Evolutionary conservation across 208 protist genomes (phyloP), one percentile per base, ranked within the genome.

Genomic region (Angomonas ambiguus): DNA sequence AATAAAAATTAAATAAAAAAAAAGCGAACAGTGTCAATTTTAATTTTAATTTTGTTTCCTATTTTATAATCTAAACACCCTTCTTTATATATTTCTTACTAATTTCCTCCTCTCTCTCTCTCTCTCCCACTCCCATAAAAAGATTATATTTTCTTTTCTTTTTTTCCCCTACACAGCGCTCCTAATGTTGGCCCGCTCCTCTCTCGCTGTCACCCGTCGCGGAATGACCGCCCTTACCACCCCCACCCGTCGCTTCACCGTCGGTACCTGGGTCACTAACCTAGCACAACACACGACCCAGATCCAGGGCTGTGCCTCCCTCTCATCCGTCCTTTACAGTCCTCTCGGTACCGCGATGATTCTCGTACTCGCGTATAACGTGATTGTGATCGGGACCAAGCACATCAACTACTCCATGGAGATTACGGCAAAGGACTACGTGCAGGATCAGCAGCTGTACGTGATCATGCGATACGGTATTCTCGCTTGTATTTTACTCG

Each of bases 351-450:
- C 86, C 6, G 73, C 65, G 33, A 87, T 92, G 82, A 42, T 85
- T 28, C 59, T 92, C 16, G 55, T 89, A n/a, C 74, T 95, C 22
- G 84, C 89, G 28, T 95, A 95, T 72, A 95, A 95, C 74, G 82
- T 95, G 10, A 72, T 90, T 34, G 86, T 95, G 6, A 79, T 95
- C 34, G 72, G 81, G 57, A 80, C 82, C 16, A 95, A 95, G 76
- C 82, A 95, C 67, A 68, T 89, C 16, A 80, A 79, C 63, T 95
- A 95, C 70, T 81, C 83, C 2, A 79, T 95, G 65, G 89, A 95
- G 67, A 79, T 95, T 56, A 95, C 86, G 13, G 83, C 83, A 28
- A 93, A 92, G 73, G 89, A 95, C 56, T 95, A 95, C 76, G 86
- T 95, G 68, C 89, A 95, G 76, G 89, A 95, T 56, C 82, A 90